A percentile compares a stretch with the other conserved stretches of the same genome.
phyloP scores from a whole-genome alignment of 495 filamentous ascomycete species.

The Hyaloscypha hepaticicola region DNA sequence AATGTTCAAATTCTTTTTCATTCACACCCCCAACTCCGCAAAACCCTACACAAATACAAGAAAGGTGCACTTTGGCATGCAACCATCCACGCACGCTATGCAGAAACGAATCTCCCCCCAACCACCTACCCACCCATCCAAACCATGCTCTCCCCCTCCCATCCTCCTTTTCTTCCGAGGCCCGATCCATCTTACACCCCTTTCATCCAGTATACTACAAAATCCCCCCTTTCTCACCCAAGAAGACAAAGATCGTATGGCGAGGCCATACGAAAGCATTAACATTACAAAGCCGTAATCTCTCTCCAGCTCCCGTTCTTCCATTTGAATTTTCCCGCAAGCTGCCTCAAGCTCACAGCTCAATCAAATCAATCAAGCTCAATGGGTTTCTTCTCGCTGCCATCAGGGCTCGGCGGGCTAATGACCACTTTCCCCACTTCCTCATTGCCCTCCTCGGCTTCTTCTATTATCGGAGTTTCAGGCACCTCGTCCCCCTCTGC shows the following conservation, averaged over 20 bases:
- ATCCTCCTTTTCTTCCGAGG: neutral
- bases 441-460: slow-evolving; percentile 27
- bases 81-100: slow-evolving; percentile 3
- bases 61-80: too few relatives aligned
- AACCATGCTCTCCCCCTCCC: neutral
- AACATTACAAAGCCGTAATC: slow-evolving; percentile 16
- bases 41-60: too few relatives aligned
- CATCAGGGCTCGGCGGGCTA: slow-evolving; percentile 45
- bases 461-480: neutral
- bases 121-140: neutral
- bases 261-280: neutral
- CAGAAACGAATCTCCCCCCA: neutral
- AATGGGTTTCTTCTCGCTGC: slow-evolving; percentile 35
- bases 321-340: too few relatives aligned
- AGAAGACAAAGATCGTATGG: neutral
- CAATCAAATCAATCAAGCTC: slow-evolving; percentile 37
- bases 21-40: neutral
- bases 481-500: slow-evolving; percentile 1
- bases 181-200: neutral
- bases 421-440: slow-evolving; percentile 33
- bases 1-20: neutral
- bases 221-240: neutral
- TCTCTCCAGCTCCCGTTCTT: neutral
- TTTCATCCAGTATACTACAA: neutral
- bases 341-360: too few relatives aligned